These are phyloP conservation scores for Xylaria intraflava DNA, from an alignment of 495 filamentous ascomycete genomes.

Conservation along the genomic window DNA sequence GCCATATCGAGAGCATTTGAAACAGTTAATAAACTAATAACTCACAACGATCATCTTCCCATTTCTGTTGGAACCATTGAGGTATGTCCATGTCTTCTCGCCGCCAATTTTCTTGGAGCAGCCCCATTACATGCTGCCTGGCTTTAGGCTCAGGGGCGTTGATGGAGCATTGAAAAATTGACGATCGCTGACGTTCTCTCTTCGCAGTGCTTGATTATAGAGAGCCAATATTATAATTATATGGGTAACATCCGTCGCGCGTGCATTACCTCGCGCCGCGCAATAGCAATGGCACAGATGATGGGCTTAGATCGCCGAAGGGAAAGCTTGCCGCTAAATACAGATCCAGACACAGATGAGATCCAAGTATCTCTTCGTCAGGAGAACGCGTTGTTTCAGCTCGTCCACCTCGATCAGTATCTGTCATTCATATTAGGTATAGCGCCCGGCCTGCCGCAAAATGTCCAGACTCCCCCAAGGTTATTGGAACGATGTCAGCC, in stretches of 20 bases:
- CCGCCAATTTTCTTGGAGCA: no score
- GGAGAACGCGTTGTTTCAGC: constrained; percentile 26
- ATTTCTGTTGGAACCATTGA: constrained; percentile 42
- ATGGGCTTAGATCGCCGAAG: constrained; percentile 32
- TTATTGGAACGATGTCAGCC: constrained; percentile 16
- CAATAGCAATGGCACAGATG: constrained; percentile 38
- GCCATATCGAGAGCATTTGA: constrained; percentile 34
- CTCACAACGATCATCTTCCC: constrained; percentile 43
- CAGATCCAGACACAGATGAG: constrained; percentile 14
- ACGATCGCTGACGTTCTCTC: not conserved
- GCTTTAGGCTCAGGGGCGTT: no score
- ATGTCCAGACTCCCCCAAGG: constrained; percentile 14
- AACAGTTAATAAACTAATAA: constrained; percentile 38
- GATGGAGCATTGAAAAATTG: no score
- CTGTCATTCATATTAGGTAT: constrained; percentile 31
- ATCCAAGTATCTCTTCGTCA: not conserved
- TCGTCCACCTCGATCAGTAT: constrained; percentile 28
- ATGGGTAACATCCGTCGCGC: constrained; percentile 40
- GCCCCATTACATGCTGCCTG: no score
- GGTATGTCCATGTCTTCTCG: no score
- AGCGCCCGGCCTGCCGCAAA: constrained; percentile 20
- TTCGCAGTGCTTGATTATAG: constrained; percentile 42
- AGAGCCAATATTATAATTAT: constrained; percentile 42
- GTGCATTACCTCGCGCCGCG: constrained; percentile 38
- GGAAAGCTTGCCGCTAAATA: constrained; percentile 10